phyloP scores from a whole-genome alignment of 345 rosid genomes.

The Erucastrum elatum region DNA sequence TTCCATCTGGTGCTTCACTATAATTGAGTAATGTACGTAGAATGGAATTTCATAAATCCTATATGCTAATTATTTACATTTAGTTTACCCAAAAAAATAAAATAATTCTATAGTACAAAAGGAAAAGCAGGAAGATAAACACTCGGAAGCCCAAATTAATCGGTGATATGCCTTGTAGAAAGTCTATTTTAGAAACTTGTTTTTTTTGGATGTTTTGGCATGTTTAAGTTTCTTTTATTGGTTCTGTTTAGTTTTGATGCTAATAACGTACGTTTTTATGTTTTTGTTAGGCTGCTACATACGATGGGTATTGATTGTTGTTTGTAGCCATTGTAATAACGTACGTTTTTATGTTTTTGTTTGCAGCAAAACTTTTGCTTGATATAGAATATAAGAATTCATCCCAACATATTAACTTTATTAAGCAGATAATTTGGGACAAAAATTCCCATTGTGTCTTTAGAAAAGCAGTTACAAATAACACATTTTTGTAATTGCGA shows the following conservation, averaged over 20 bases:
- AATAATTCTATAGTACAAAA: too few species aligned
- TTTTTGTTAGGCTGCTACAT: not conserved
- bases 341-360: too few species aligned
- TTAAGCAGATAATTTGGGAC: not conserved
- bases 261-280: too few species aligned
- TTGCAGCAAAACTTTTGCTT: not conserved
- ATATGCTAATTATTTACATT: not conserved
- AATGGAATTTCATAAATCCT: not conserved
- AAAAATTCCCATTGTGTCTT: too few species aligned
- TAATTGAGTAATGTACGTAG: too few species aligned
- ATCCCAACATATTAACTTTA: not conserved
- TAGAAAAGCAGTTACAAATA: too few species aligned
- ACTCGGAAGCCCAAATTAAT: not conserved
- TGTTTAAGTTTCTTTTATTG: too few species aligned
- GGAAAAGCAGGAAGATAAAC: too few species aligned
- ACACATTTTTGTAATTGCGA: too few species aligned
- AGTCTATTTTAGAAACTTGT: not conserved
- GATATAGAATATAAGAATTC: not conserved
- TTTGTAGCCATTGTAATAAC: not conserved
- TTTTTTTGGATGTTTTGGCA: not conserved
- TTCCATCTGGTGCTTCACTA: not conserved
- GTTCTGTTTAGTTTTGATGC: not conserved
- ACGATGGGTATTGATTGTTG: not conserved
- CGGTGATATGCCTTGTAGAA: not conserved
- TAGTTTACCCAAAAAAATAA: not conserved